phyloP scores from a whole-genome alignment of 2,329 filamentous ascomycete species.

The Ambrosiella beaveri region DNA sequence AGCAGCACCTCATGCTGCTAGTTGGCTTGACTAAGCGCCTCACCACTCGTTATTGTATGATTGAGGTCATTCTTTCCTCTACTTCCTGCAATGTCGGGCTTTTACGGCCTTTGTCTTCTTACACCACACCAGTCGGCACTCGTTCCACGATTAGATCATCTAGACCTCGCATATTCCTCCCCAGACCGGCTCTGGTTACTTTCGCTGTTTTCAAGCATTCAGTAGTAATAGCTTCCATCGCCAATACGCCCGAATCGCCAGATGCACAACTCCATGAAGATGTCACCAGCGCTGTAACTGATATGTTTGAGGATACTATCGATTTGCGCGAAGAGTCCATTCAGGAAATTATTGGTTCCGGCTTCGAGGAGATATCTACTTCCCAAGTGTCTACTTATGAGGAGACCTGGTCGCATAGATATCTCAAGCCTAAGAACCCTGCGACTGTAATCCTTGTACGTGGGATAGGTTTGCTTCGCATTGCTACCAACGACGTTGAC shows the following conservation, averaged over 20 bases:
- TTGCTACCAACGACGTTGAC: constrained; percentile 40
- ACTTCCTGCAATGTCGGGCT: constrained; percentile 40
- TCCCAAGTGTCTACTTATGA: constrained; percentile 23
- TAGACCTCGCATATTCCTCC: constrained; percentile 55
- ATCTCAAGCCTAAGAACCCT: constrained; percentile 42
- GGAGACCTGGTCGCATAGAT: constrained; percentile 31
- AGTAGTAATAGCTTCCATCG: constrained; percentile 59
- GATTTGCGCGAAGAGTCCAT: constrained; percentile 53
- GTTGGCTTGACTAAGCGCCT: constrained; percentile 36
- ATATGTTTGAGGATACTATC: constrained; percentile 71
- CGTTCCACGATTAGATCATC: constrained; percentile 22
- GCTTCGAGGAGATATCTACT: constrained; percentile 35
- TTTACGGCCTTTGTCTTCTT: constrained; percentile 51
- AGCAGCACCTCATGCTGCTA: constrained; percentile 45
- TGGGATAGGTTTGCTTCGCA: constrained; percentile 42
- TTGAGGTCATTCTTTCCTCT: constrained; percentile 49
- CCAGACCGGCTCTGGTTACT: constrained; percentile 61
- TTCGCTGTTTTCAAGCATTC: constrained; percentile 68
- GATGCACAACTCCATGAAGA: constrained; percentile 59
- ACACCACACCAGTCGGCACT: constrained; percentile 33
- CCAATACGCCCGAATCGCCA: constrained; percentile 48
- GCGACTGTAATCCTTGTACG: constrained; percentile 44
- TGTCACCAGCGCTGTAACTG: constrained; percentile 37
- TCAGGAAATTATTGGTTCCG: constrained; percentile 46
- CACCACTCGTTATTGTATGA: constrained; percentile 49